Evolutionary conservation across 31 red algal species (phyloP), one percentile per base, ranked within the genome.

Genomic region (Asparagopsis taxiformis): DNA sequence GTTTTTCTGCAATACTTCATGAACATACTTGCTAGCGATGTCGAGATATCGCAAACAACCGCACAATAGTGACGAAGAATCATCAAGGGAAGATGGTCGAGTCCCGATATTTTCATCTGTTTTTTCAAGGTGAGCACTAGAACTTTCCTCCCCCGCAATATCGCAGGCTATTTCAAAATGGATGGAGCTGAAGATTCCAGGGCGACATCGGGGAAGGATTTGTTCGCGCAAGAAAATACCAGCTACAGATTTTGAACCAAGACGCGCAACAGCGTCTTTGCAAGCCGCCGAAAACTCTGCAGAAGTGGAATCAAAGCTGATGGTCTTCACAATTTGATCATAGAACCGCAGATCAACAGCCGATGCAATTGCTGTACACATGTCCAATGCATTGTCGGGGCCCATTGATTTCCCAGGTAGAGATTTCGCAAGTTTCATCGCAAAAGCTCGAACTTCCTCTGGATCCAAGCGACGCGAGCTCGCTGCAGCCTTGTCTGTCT

Each of bases 41-140:
- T 85, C 53, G n/a, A 85, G 52, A 59, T 58, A 85, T 22, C 81
- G 70, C 3, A 85, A 21, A 20, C 75, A 68, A 32, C 81, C 81
- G 8, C 56, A 55, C 58, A 85, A 38, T 19, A 61, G 35, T n/a
- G 17, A 49, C 43, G 50, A 52, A 34, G 28, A 41, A 51, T 49
- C 53, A 34, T 68, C 65, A 3, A 49, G 50, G 23, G 36, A 30
- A 41, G 53, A 52, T 44, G 31, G 65, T 44, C 46, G 31, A 29
- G 53, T 21, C 5, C 30, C 21, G 1, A 41, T 49, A 49, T 17
- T 17, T 17, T 52, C 30, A 3, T 6, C 26, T 46, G 50, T 49
- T 5, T 49, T 0, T 0, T 68, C 65, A 20, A 26, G 16, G n/a
- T 32, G 20, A 2, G 41, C 46, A 52, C 31, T 51, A 13, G 43